Base-by-base conservation (phyloP, 441 rosid species). In the Iberis amara region DNA sequence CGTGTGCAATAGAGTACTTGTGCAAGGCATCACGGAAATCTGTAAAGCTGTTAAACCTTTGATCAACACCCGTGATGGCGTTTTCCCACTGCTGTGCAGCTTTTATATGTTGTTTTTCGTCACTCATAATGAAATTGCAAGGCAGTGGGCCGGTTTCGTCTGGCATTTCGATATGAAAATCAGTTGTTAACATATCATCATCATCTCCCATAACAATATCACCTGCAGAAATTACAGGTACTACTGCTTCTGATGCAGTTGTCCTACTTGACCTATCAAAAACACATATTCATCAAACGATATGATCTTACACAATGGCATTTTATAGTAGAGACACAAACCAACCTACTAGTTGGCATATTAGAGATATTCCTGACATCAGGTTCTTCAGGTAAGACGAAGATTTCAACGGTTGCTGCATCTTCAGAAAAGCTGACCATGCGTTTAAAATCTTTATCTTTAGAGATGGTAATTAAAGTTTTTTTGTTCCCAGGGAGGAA, bases 1-100 rank as follows among this genome's bases (percentile, higher is more conserved):
- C 79, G 55, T 77, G 95, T 0, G 95, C 92, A 36, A 85, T 75
- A 0, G 95, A 83, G 72, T 71, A 89, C 72, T 89, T 89, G 64
- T 85, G 91, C 73, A 89, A 61, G 1, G 89, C 94, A 57, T 88
- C 94, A 39, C 88, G 76, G 59, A 88, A 85, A 10, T 85, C 94
- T 12, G 62, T 65, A 60, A 82, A 82, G 74, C 89, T 82, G 55
- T 54, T 76, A 64, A 88, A 85, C 65, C 91, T 73, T 65, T 88
- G 96, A 61, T 83, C 94, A 28, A 88, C 86, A 15, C 96, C 94
- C 0, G 91, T 88, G 14, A 88, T 88, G 7, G 76, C 73, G 66
- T 82, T 88, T 52, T 81, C 91, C 94, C 96, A 88, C 67, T 79
- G 82, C 37, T 61, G 71, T 6, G 81, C n/a, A n/a, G n/a, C n/a